Base-by-base conservation (phyloP, 148 eudicot genomes). In the Heliamphora exappendiculata region DNA sequence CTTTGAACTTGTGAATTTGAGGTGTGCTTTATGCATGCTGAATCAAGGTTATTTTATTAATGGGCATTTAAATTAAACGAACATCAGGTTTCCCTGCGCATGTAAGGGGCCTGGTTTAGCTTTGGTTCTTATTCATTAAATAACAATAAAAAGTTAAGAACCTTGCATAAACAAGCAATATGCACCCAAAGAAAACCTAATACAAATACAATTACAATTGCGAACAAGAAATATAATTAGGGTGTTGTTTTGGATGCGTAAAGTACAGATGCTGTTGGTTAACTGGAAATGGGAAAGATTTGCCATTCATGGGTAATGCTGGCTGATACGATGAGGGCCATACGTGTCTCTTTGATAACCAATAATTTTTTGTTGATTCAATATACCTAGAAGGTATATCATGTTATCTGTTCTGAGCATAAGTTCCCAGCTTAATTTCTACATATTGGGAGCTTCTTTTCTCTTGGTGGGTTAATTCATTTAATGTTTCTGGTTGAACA, bases 401-500 rank as follows among this genome's bases (percentile, higher is more conserved):
- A 45, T 45, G 31, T 29, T 44, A 17, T 60, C 17, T 73, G 64
- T 34, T 55, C 19, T 45, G 68, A 42, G 42, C 55, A 42, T 33
- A 59, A 44, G 37, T 60, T 42, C 22, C 36, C 24, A 13, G 14
- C 33, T 57, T 36, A 39, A 14, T 55, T 55, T 50, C 26, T 72
- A 53, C 24, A 53, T 10, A 20, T 4, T 41, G 10, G 0, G 1
- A 17, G 24, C 31, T 54, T 51, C 47, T 72, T 33, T 12, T 31
- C 63, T 20, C 44, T 72, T 31, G 36, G 11, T 58, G 19, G 51
- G 29, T 14, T 62, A 73, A 73, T 39, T 33, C n/a, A n/a, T 34
- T 41, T 45, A 31, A 42, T 75, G 44, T 37, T 29, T 81, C 82
- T 84, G 42, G 83, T 72, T 88, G 82, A 84, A 82, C 92, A 94